A percentile compares a stretch with the other conserved stretches of the same genome.
Evolutionary conservation across 164 flowering plant genomes (phyloP).

Genomic region (grape (Vitis vinifera)): DNA sequence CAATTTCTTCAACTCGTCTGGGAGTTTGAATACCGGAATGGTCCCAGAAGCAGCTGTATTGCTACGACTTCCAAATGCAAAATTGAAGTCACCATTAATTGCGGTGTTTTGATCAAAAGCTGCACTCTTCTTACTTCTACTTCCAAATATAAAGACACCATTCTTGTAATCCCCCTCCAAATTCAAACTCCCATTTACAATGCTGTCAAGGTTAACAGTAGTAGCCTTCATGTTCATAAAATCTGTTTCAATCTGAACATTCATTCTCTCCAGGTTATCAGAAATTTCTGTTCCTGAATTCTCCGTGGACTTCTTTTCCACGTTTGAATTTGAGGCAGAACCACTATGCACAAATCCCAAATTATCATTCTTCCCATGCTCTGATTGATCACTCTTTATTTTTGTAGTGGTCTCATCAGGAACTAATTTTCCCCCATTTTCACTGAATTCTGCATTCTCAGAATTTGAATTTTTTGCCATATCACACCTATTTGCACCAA

Average conservation of each 20-base stretch:
- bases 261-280: constrained; percentile 1
- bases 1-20: constrained; percentile 35
- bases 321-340: background rate
- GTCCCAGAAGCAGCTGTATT: constrained; percentile 7
- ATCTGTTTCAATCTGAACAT: constrained; percentile 14
- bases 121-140: constrained; percentile 2
- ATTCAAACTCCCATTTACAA: constrained; percentile 1
- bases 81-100: constrained; percentile 5
- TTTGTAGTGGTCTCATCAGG: background rate
- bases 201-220: background rate
- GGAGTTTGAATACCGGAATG: constrained; percentile 18
- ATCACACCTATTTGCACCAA: constrained; percentile 14
- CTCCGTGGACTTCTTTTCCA: background rate
- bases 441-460: constrained; percentile 3
- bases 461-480: background rate
- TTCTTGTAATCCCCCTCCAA: background rate
- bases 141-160: constrained; percentile 22
- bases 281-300: background rate
- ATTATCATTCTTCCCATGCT: background rate
- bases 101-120: background rate
- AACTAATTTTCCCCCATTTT: background rate
- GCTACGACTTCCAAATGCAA: constrained; percentile 19
- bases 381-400: background rate
- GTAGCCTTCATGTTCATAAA: constrained; percentile 3
- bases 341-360: constrained; percentile 8